Evolutionary conservation across 331 rosid species (phyloP).

Genomic region (Telfairia occidentalis): DNA sequence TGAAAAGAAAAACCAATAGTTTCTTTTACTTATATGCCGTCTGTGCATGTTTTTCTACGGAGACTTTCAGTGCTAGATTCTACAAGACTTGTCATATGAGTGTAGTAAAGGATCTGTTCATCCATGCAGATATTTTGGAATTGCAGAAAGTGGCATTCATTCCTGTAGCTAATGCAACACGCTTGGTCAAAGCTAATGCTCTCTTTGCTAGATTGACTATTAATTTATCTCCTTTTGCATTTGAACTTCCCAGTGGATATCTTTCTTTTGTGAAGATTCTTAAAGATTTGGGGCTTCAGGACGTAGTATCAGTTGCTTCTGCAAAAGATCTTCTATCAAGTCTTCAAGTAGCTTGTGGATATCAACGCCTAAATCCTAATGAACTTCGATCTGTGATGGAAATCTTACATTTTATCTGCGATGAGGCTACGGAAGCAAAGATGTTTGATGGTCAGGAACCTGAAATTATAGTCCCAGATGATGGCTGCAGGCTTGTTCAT

Average conservation of each 20-base stretch:
- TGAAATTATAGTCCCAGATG: constrained; percentile 82
- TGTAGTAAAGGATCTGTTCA: background rate
- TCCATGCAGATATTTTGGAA: constrained; percentile 51
- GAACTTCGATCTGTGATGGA: constrained; percentile 95
- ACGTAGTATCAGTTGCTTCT: constrained; percentile 55
- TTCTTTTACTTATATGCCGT: background rate
- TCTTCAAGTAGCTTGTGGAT: constrained; percentile 83
- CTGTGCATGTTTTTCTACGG: background rate
- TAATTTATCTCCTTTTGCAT: constrained; percentile 92
- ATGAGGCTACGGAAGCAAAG: constrained; percentile 40
- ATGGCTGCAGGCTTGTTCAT: constrained; percentile 92
- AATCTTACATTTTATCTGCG: constrained; percentile 68
- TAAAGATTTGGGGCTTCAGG: constrained; percentile 87
- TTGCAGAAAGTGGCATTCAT: constrained; percentile 64
- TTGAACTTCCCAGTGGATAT: constrained; percentile 78
- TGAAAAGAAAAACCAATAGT: background rate
- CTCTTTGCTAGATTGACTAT: constrained; percentile 72
- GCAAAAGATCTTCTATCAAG: constrained; percentile 72
- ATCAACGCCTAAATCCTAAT: constrained; percentile 88
- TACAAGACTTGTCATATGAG: background rate
- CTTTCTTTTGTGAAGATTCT: constrained; percentile 78
- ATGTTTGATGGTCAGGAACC: constrained; percentile 41
- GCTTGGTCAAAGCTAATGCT: constrained; percentile 66
- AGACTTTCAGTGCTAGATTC: background rate
- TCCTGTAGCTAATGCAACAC: constrained; percentile 95